Evolutionary conservation across 371 early-diverging fungal species (phyloP).

Genomic region (Neoconidiobolus thromboides): DNA sequence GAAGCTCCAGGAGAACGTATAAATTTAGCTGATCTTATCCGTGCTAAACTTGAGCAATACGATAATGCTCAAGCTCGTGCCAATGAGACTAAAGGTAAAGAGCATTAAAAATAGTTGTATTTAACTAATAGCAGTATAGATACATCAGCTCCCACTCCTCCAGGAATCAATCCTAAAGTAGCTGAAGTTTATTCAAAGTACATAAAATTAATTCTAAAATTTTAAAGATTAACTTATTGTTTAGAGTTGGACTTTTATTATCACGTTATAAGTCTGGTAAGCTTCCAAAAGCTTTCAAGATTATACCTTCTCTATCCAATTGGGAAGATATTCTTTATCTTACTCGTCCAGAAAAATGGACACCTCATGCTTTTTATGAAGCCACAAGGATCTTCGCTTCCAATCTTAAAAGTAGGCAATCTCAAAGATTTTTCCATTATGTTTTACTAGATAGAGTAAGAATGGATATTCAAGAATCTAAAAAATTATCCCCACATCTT

Average conservation of each 20-base stretch:
- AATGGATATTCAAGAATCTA: constrained; percentile 82
- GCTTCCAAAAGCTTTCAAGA: constrained; percentile 96
- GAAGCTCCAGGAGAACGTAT: constrained; percentile 58
- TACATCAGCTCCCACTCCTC: constrained; percentile 18
- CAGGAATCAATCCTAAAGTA: constrained; percentile 67
- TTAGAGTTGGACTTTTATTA: constrained; percentile 69
- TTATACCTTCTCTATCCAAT: constrained; percentile 82
- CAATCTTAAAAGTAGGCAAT: constrained; percentile 76
- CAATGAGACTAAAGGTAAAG: neutral
- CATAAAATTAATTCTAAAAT: constrained; percentile 6
- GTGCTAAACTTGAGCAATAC: constrained; percentile 85
- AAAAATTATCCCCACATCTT: constrained; percentile 88
- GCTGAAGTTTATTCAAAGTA: constrained; percentile 88
- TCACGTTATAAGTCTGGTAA: constrained; percentile 88
- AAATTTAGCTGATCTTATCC: constrained; percentile 75
- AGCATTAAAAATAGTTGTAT: neutral
- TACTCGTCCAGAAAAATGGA: constrained; percentile 85
- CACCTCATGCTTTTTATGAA: constrained; percentile 87
- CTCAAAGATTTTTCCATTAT: constrained; percentile 71
- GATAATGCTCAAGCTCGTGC: constrained; percentile 18
- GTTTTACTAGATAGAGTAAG: constrained; percentile 81
- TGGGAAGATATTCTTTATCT: constrained; percentile 92
- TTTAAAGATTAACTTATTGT: neutral
- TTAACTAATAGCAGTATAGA: neutral
- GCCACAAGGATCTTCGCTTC: constrained; percentile 92